Evolutionary conservation across 306 rosid species (phyloP).

Genomic region (Prunus dulcis): DNA sequence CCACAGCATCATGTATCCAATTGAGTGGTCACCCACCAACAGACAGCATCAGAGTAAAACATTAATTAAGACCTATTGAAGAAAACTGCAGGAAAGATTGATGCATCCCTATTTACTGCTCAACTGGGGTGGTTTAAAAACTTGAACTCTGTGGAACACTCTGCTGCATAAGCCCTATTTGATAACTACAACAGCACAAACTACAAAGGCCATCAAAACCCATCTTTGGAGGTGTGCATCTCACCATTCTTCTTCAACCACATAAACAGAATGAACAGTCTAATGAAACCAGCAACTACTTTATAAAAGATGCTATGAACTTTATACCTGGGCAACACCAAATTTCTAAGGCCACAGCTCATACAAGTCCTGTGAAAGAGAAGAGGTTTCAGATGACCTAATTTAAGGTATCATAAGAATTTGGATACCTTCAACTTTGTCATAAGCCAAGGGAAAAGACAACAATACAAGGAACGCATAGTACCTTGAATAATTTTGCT

Average conservation of each 20-base stretch:
- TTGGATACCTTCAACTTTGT: conserved; percentile 1
- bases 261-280: background rate
- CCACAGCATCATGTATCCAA: background rate
- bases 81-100: background rate
- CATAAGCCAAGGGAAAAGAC: background rate
- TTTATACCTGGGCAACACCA: no score
- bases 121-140: background rate
- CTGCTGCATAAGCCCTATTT: background rate
- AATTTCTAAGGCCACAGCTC: no score
- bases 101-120: background rate
- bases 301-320: no score
- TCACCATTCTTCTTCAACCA: background rate
- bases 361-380: no score
- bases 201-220: background rate
- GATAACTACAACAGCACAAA: background rate
- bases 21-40: background rate
- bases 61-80: no score
- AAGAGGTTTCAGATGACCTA: no score
- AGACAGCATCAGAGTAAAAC: background rate
- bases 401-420: background rate
- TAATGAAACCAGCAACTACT: background rate
- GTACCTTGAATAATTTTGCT: conserved; percentile 60
- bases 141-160: background rate
- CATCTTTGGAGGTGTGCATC: background rate
- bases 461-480: conserved; percentile 1